Base-by-base conservation (phyloP, 2,329 filamentous ascomycete genomes). In the Pseudogymnoascus sp. region DNA sequence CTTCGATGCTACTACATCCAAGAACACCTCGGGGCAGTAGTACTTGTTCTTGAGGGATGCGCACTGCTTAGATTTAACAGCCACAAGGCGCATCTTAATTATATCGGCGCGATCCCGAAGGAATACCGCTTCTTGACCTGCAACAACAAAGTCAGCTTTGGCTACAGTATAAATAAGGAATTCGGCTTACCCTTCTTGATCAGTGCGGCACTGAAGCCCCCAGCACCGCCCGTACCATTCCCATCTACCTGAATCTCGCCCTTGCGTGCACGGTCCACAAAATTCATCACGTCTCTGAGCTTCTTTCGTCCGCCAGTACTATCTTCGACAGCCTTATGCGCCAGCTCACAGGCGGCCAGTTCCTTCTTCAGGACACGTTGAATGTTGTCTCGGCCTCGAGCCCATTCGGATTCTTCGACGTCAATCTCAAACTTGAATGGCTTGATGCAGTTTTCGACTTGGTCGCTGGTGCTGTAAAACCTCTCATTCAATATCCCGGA, bases 341-440 rank as follows among this genome's bases (percentile, higher is more conserved):
- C 92, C 4, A 81, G 77, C 69, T 97, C 92, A 67, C 91, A 96
- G 22, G 92, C 90, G 62, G 84, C 82, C 3, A 99, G 79, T 73
- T 99, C 94, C 58, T 88, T 86, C 74, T 95, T 95, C n/a, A 99
- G 77, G 1, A 94, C 86, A 7, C 79, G 81, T 38, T 85, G 82
- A 1, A 93, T 87, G 67, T 95, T 94, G 50, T 96, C 92, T 59
- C 93, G 82, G 0, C 92, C 92, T 63, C 89, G 85, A 3, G 80
- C 74, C 94, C 94, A 99, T 73, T 99, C 95, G 6, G 86, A 81
- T 38, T 92, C 89, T 70, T 96, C 91, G 47, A 99, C 86, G 68
- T 99, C 94, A 62, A 99, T 96, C 65, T 97, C 92, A 67, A 93
- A 97, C 73, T 99, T 99, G 79, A 93, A 99, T 0, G 95, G 94